Evolutionary conservation across 805 yeast species (phyloP), one percentile per base, ranked within the genome.

Genomic region (Metschnikowia matae): DNA sequence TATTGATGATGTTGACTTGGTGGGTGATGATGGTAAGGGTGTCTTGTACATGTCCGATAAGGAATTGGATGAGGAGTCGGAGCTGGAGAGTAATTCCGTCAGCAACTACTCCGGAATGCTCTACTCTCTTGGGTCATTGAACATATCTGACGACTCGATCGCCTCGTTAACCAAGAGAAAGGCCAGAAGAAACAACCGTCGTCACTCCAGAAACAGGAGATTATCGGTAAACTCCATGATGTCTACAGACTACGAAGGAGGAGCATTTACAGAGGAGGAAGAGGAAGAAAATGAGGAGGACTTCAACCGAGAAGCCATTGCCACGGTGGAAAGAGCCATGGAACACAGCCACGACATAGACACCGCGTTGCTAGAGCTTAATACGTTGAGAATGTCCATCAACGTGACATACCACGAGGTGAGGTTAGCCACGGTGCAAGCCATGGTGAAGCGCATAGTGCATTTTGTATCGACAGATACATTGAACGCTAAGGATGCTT

Each of bases 341-440:
- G 92, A 87, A 58, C 85, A 91, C 62, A 87, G 89, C 66, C 99
- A 94, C 68, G 96, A 88, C 61, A 76, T 89, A 53, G 97, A 92
- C 64, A 91, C 96, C 13, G 97, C 99, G 0, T 71, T 89, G 55
- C 73, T 94, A 52, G 99, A 94, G 70, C 79, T 94, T 61, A 92
- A 92, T 65, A 94, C 99, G 0, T 77, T 94, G 62, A 80, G 98
- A 70, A 92, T 94, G 99, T 89, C 97, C 61, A 87, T 91, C 94
- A 89, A 94, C 65, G 99, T 90, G 15, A 80, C 94, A 0, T 92
- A 94, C 67, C 95, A 89, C 61, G 96, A 91, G 63, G 97, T 94
- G 13, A 81, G 97, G 64, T 68, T 73, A 31, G 96, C 96, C 4
- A 89, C 96, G 0, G 73, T 83, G 34, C 75, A 76, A 36, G 94